These are phyloP conservation scores for Trichophyton simii DNA, from an alignment of 2,329 filamentous ascomycete genomes.

Conservation along the genomic window DNA sequence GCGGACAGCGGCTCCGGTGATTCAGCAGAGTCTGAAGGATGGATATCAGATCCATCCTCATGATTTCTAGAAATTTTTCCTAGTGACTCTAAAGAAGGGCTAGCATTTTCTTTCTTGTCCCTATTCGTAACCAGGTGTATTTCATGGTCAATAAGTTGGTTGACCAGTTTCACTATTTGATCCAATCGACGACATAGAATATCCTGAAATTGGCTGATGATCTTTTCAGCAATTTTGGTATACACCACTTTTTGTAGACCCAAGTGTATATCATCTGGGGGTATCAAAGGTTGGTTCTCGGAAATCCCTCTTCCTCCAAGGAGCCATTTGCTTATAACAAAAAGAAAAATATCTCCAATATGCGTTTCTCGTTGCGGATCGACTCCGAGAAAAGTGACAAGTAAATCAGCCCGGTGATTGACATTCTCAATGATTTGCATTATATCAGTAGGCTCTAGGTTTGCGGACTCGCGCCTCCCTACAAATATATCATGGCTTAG, in stretches of 20 bases:
- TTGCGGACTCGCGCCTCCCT: slow-evolving; percentile 15
- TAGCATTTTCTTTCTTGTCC: not conserved
- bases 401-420: slow-evolving; percentile 27
- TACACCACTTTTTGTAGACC: slow-evolving; percentile 28
- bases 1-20: slow-evolving; percentile 27
- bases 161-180: slow-evolving; percentile 29
- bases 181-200: slow-evolving; percentile 30
- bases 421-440: slow-evolving; percentile 25
- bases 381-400: slow-evolving; percentile 25
- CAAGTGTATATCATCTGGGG: slow-evolving; percentile 16
- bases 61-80: slow-evolving; percentile 23
- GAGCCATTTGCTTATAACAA: slow-evolving; percentile 32
- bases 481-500: slow-evolving; percentile 19
- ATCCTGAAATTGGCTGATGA: slow-evolving; percentile 33
- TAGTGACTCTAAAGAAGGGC: slow-evolving; percentile 21
- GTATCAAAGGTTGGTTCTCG: slow-evolving; percentile 2
- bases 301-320: slow-evolving; percentile 14
- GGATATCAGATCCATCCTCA: slow-evolving; percentile 5
- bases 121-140: slow-evolving; percentile 4
- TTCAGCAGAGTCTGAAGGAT: slow-evolving; percentile 13
- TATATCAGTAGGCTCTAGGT: slow-evolving; percentile 17
- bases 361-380: slow-evolving; percentile 31
- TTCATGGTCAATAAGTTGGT: slow-evolving; percentile 31
- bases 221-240: slow-evolving; percentile 31
- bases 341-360: slow-evolving; percentile 31